Evolutionary conservation across 2,329 filamentous ascomycete genomes (phyloP).

Genomic region (Xylariaceae sp.): DNA sequence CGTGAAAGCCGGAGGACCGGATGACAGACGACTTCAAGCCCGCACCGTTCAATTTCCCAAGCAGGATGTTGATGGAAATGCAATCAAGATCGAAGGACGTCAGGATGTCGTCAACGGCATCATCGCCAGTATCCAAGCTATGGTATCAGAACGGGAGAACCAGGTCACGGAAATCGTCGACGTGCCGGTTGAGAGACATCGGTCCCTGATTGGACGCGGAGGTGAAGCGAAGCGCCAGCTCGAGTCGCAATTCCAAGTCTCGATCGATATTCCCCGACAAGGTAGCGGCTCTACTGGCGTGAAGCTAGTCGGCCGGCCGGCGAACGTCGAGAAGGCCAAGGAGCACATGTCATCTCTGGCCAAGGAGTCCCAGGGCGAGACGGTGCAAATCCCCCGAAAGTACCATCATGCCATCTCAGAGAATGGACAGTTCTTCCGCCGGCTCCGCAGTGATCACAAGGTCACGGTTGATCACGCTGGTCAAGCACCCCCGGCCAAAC

Average conservation of each 20-base stretch:
- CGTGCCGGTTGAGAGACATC: slow-evolving; percentile 82
- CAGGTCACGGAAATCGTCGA: slow-evolving; percentile 74
- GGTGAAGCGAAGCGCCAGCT: slow-evolving; percentile 80
- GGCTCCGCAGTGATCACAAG: slow-evolving; percentile 74
- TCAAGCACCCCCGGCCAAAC: slow-evolving; percentile 65
- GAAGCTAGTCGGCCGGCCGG: slow-evolving; percentile 73
- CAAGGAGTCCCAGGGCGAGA: slow-evolving; percentile 84
- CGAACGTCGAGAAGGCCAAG: slow-evolving; percentile 78
- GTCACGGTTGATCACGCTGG: slow-evolving; percentile 90
- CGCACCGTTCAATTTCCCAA: slow-evolving; percentile 94
- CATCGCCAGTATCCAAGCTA: slow-evolving; percentile 68
- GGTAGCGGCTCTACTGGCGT: slow-evolving; percentile 76
- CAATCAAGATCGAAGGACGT: slow-evolving; percentile 82
- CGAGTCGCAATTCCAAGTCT: slow-evolving; percentile 78
- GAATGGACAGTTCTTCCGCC: slow-evolving; percentile 89
- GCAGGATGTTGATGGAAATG: slow-evolving; percentile 71
- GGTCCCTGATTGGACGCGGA: slow-evolving; percentile 82
- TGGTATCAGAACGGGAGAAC: slow-evolving; percentile 76
- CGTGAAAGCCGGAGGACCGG: slow-evolving; percentile 77
- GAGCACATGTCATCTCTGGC: slow-evolving; percentile 71
- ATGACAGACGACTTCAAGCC: slow-evolving; percentile 74
- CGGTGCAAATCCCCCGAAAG: slow-evolving; percentile 71
- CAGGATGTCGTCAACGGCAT: slow-evolving; percentile 84
- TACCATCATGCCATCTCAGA: slow-evolving; percentile 81
- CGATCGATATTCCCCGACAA: slow-evolving; percentile 85